These are phyloP conservation scores for Chaetomiaceae sp. DNA, from an alignment of 2,329 filamentous ascomycete genomes.

Conservation along the genomic window DNA sequence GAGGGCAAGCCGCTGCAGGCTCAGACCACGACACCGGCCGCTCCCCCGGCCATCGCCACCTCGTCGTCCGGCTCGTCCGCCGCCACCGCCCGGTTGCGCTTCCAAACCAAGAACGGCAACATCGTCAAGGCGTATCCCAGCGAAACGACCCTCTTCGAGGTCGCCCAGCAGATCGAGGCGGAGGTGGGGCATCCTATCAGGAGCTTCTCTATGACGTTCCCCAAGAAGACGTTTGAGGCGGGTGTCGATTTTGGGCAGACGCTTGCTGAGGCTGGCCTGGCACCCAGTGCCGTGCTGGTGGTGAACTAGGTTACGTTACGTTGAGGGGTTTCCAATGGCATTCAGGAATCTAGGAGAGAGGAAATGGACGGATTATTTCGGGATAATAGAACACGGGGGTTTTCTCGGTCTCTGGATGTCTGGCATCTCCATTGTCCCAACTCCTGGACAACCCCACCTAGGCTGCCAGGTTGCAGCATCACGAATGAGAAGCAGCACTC, in stretches of 20 bases:
- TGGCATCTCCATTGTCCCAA: too few relatives aligned
- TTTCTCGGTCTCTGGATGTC: too few relatives aligned
- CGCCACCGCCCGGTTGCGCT: constrained; percentile 71
- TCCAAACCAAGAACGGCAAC: constrained; percentile 72
- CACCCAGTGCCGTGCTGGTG: constrained; percentile 86
- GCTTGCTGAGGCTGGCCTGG: constrained; percentile 83
- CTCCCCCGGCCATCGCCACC: constrained; percentile 43
- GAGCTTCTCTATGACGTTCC: constrained; percentile 82
- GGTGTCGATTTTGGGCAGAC: constrained; percentile 78
- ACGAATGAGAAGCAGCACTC: not conserved
- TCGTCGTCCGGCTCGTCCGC: constrained; percentile 57
- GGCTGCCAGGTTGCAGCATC: not conserved
- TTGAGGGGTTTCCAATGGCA: too few relatives aligned
- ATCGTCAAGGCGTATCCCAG: constrained; percentile 83
- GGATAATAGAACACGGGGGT: too few relatives aligned
- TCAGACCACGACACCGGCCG: constrained; percentile 36
- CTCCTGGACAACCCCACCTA: not conserved
- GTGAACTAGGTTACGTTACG: constrained; percentile 47
- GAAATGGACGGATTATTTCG: too few relatives aligned
- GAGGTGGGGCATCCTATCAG: constrained; percentile 67
- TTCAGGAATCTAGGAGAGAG: too few relatives aligned
- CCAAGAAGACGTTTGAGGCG: constrained; percentile 71
- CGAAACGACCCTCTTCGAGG: constrained; percentile 88
- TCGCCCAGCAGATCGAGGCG: constrained; percentile 68
- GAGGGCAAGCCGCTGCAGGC: constrained; percentile 59